Evolutionary conservation across 805 yeast genomes (phyloP).

Genomic region (Sugiyamaella chiloensis): DNA sequence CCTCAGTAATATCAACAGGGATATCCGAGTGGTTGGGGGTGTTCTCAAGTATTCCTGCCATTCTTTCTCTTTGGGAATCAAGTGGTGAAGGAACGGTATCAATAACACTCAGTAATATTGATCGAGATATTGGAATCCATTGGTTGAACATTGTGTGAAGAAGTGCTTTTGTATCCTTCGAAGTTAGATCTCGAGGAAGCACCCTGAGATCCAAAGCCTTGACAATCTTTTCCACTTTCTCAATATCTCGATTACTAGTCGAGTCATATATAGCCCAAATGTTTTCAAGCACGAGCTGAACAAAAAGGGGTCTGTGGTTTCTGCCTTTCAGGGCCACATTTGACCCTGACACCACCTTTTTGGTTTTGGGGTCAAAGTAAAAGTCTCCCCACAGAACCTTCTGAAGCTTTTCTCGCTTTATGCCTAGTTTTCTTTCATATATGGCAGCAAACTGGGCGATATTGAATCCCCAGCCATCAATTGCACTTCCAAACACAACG

Average conservation of each 20-base stretch:
- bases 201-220: slow-evolving; percentile 65
- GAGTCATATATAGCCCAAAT: slow-evolving; percentile 89
- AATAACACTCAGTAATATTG: slow-evolving; percentile 78
- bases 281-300: slow-evolving; percentile 78
- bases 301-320: slow-evolving; percentile 75
- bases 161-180: slow-evolving; percentile 69
- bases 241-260: slow-evolving; percentile 62
- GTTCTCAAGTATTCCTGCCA: slow-evolving; percentile 61
- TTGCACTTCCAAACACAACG: slow-evolving; percentile 85
- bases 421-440: slow-evolving; percentile 79
- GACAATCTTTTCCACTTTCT: slow-evolving; percentile 71
- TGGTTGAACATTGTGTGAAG: slow-evolving; percentile 73
- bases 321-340: slow-evolving; percentile 42
- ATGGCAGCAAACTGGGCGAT: slow-evolving; percentile 84
- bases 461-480: slow-evolving; percentile 98
- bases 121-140: slow-evolving; percentile 91
- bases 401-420: slow-evolving; percentile 71
- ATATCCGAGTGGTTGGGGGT: slow-evolving; percentile 51
- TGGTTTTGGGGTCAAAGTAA: slow-evolving; percentile 84
- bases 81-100: slow-evolving; percentile 83
- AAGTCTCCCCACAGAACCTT: slow-evolving; percentile 96
- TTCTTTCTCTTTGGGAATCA: slow-evolving; percentile 67
- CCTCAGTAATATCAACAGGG: slow-evolving; percentile 46
- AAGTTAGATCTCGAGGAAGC: slow-evolving; percentile 68
- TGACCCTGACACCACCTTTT: slow-evolving; percentile 60